phyloP scores from a whole-genome alignment of 345 rosid species.

The Raphanus raphanistrum region DNA sequence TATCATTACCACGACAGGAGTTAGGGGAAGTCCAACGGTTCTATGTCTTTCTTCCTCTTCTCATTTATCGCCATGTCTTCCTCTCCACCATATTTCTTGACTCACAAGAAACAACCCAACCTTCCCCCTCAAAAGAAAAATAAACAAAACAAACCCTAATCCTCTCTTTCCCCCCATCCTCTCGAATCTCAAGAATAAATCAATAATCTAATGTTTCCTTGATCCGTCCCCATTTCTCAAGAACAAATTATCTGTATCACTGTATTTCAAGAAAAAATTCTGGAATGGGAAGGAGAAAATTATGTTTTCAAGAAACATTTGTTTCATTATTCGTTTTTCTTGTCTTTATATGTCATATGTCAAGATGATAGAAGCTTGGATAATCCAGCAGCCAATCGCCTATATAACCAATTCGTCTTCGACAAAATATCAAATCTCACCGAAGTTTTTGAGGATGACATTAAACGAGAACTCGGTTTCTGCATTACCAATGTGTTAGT shows the following conservation, averaged over 20 bases:
- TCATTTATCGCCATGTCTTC: constrained; percentile 47
- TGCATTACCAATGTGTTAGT: constrained; percentile 89
- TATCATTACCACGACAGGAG: background rate
- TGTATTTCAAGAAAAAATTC: constrained; percentile 9
- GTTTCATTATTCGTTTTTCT: constrained; percentile 1
- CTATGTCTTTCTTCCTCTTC: constrained; percentile 21
- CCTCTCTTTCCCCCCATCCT: constrained; percentile 8
- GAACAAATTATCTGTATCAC: constrained; percentile 3
- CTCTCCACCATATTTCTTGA: constrained; percentile 68
- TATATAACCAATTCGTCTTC: constrained; percentile 45
- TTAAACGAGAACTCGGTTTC: constrained; percentile 63
- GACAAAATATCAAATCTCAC: constrained; percentile 59
- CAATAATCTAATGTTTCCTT: constrained; percentile 16
- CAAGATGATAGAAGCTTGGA: constrained; percentile 14
- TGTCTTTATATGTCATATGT: background rate
- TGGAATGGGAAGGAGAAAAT: constrained; percentile 25
- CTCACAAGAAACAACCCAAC: constrained; percentile 31
- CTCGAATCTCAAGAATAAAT: background rate
- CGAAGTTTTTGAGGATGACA: constrained; percentile 55
- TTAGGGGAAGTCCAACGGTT: constrained; percentile 24
- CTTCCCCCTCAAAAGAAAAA: constrained; percentile 1
- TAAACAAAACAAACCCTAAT: constrained; percentile 29
- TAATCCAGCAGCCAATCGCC: constrained; percentile 46
- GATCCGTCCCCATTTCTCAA: constrained; percentile 18
- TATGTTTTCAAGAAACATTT: constrained; percentile 20